Percentiles rank a stretch among this genome's conserved stretches.
Conservation (phyloP, 345 rosid species). For the Erysimum cheiranthoides region DNA sequence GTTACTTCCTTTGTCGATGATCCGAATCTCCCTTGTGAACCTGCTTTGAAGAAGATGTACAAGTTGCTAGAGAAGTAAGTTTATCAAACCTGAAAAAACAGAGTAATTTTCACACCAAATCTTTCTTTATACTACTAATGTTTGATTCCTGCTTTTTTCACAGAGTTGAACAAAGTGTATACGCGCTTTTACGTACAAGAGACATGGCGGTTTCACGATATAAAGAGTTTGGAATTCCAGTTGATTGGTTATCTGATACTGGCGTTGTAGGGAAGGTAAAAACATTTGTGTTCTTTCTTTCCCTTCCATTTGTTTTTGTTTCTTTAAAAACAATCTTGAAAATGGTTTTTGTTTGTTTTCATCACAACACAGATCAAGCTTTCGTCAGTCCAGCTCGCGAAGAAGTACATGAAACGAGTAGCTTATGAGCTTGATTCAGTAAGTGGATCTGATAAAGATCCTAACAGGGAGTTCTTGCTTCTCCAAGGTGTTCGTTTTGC, state of each 20-base stretch:
- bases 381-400: slow-evolving; percentile 91
- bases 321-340: not conserved
- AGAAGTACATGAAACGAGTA: slow-evolving; percentile 96
- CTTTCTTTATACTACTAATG: slow-evolving; percentile 24
- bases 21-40: slow-evolving; percentile 81
- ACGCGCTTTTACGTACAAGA: slow-evolving; percentile 89
- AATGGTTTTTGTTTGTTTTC: not conserved
- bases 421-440: slow-evolving; percentile 80
- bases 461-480: slow-evolving; percentile 88
- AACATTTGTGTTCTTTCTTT: slow-evolving; percentile 16
- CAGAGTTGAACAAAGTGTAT: slow-evolving; percentile 93
- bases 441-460: slow-evolving; percentile 85
- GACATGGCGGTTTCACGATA: slow-evolving; percentile 93
- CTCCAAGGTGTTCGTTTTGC: slow-evolving; percentile 97
- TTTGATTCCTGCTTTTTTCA: not conserved
- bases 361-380: slow-evolving; percentile 77
- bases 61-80: slow-evolving; percentile 93
- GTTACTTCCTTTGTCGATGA: slow-evolving; percentile 82
- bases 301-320: not conserved
- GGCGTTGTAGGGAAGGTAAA: slow-evolving; percentile 96
- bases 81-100: not conserved
- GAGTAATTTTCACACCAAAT: not conserved
- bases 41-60: slow-evolving; percentile 93
- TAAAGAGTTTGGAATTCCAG: slow-evolving; percentile 87
- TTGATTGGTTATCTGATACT: slow-evolving; percentile 81